phyloP scores from a whole-genome alignment of 2,329 filamentous ascomycete genomes.

The Malbranchea zuffiana region DNA sequence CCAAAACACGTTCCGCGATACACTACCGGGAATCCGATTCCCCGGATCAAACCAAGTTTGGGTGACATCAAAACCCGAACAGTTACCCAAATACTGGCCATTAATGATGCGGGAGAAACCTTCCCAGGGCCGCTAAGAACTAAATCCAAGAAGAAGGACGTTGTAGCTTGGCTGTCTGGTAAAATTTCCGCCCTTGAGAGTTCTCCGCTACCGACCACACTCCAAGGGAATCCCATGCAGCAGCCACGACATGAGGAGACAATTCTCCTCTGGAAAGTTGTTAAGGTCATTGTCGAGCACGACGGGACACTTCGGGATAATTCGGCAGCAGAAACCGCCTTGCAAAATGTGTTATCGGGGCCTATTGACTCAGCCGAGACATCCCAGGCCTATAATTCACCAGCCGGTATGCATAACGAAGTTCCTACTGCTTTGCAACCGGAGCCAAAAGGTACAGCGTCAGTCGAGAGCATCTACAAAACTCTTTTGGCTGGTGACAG shows the following conservation, averaged over 20 bases:
- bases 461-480: slow-evolving; percentile 13
- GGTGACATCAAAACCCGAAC: slow-evolving; percentile 72
- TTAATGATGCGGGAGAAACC: slow-evolving; percentile 60
- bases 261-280: slow-evolving; percentile 74
- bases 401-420: not conserved
- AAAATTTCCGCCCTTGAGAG: slow-evolving; percentile 66
- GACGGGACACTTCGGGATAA: slow-evolving; percentile 73
- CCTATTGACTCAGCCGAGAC: slow-evolving; percentile 30
- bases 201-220: slow-evolving; percentile 32
- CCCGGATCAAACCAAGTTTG: slow-evolving; percentile 69
- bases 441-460: slow-evolving; percentile 8
- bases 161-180: slow-evolving; percentile 63
- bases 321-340: slow-evolving; percentile 58
- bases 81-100: slow-evolving; percentile 60
- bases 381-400: slow-evolving; percentile 7
- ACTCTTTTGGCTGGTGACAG: slow-evolving; percentile 65
- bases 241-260: slow-evolving; percentile 62
- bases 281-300: slow-evolving; percentile 70
- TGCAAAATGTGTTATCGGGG: slow-evolving; percentile 64
- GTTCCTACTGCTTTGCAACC: slow-evolving; percentile 5
- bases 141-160: slow-evolving; percentile 94
- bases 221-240: slow-evolving; percentile 41
- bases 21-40: slow-evolving; percentile 57
- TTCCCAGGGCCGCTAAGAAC: slow-evolving; percentile 84
- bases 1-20: slow-evolving; percentile 84